Evolutionary conservation across 495 filamentous ascomycete species (phyloP), one percentile per base, ranked within the genome.

Genomic region (Trichocladium antarcticum): DNA sequence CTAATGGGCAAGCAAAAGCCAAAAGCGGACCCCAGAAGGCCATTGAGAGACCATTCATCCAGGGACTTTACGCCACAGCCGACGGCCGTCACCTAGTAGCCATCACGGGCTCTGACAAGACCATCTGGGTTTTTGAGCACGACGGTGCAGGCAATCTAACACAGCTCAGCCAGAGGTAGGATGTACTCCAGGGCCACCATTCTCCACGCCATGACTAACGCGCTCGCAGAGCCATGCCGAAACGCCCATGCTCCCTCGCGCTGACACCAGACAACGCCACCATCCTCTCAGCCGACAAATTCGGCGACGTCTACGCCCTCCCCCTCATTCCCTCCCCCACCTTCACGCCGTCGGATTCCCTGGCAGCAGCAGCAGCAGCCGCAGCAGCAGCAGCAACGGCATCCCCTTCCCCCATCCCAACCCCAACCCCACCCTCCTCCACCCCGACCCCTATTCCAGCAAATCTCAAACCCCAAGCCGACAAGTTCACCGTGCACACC

Each of bases 241-340:
- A 96, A 67, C 81, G 89, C 36, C 86, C 85, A 24, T 86, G 80
- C 60, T 77, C 84, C 39, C 63, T 98, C 47, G 67, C 74, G 40
- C 65, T 96, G 39, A 81, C 84, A 1, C 57, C 73, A 19, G 79
- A 88, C 61, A 75, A 80, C 36, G 67, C 67, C 3, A 85, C 74
- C 3, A 85, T 97, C 50, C 65, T 97, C 22, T 80, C 74, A 47
- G 88, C 79, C 28, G 93, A 98, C 67, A 98, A 97, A 61, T 95
- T 95, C 59, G 92, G 92, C 28, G 92, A 98, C 67, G 90, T 95
- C 50, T 96, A 92, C 64, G 74, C 83, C 6, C 63, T 98, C n/a
- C 89, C 92, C 3, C 66, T 97, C 2, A 61, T 89, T 42, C 73
- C 72, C n/a, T 41, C 62, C 4, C 35, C 59, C 32, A 44, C 43